Evolutionary conservation across 441 rosid genomes (phyloP), one percentile per base, ranked within the genome.

Genomic region (Pelargonium cotyledonis): DNA sequence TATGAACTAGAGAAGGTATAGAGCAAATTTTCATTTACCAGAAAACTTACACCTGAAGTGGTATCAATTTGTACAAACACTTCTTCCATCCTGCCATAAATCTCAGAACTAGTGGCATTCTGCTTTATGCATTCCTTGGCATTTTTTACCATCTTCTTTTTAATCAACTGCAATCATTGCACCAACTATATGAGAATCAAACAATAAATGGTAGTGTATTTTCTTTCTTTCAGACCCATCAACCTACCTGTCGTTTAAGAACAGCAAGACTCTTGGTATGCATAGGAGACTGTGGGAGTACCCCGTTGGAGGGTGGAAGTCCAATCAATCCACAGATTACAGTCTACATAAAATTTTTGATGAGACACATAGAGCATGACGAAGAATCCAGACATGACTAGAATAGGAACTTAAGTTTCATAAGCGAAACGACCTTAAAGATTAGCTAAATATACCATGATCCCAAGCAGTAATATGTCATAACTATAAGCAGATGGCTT

Each of bases 251-350:
- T 68, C 65, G 85, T 80, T 80, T 94, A 66, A 89, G 90, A 78
- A 84, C 85, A 38, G 93, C 88, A 77, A 88, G 93, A 43, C 95
- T 89, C 84, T 88, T 91, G 14, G 97, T 87, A 78, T 94, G 97
- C 97, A 89, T 88, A 44, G 97, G 95, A 43, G 97, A 91, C 68
- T 89, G 96, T 6, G 96, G 98, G 58, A 89, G 86, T 68, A 91
- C 97, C 44, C 95, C 97, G 51, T 94, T 90, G 35, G 96, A 86
- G 69, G 97, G 98, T 66, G 97, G 96, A 63, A 93, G 85, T 65
- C 98, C 97, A 71, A 89, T 82, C 73, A 93, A 68, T 55, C 97
- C 98, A 69, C 97, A 88, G 41, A 89, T 64, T 75, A 90, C 75
- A 60, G 98, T 86, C 96, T 90, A 78, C 58, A 70, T 41, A 63